Conservation (phyloP, 306 rosid genomes). For the Trifolium fragiferum region DNA sequence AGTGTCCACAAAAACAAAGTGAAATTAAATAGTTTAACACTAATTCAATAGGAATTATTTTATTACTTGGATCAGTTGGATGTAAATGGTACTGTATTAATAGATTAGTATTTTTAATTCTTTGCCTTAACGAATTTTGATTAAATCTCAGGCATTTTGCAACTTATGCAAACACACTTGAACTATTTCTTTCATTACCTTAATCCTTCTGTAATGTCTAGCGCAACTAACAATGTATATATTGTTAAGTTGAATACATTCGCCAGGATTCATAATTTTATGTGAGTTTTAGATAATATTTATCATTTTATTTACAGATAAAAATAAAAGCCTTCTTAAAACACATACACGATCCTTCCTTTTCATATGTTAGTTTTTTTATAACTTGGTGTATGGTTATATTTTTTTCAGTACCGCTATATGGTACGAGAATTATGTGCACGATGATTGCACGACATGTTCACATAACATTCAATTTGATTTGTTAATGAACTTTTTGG, state of each 20-base stretch:
- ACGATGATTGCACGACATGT: too few relatives aligned
- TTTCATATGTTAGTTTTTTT: not conserved
- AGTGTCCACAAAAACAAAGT: constrained; percentile 40
- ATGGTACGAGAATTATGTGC: too few relatives aligned
- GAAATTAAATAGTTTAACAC: constrained; percentile 30
- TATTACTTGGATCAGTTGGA: constrained; percentile 23
- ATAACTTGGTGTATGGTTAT: not conserved
- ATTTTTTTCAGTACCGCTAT: too few relatives aligned
- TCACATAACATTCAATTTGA: too few relatives aligned
- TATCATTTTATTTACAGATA: too few relatives aligned
- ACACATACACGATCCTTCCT: not conserved
- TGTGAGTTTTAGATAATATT: too few relatives aligned
- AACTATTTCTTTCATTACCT: not conserved
- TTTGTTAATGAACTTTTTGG: too few relatives aligned
- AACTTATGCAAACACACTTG: not conserved
- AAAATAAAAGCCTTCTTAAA: not conserved
- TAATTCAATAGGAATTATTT: constrained; percentile 47
- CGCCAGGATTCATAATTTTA: too few relatives aligned
- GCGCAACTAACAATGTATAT: too few relatives aligned
- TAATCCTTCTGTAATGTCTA: not conserved
- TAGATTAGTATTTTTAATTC: constrained; percentile 42
- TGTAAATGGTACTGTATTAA: constrained; percentile 40
- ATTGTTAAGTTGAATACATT: too few relatives aligned
- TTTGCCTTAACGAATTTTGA: constrained; percentile 23
- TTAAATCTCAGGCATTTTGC: not conserved